A percentile compares a stretch with the other conserved stretches of the same genome.
phyloP scores from a whole-genome alignment of 1,284 basidiomycete genomes.

The Violaceomyces palustris region DNA sequence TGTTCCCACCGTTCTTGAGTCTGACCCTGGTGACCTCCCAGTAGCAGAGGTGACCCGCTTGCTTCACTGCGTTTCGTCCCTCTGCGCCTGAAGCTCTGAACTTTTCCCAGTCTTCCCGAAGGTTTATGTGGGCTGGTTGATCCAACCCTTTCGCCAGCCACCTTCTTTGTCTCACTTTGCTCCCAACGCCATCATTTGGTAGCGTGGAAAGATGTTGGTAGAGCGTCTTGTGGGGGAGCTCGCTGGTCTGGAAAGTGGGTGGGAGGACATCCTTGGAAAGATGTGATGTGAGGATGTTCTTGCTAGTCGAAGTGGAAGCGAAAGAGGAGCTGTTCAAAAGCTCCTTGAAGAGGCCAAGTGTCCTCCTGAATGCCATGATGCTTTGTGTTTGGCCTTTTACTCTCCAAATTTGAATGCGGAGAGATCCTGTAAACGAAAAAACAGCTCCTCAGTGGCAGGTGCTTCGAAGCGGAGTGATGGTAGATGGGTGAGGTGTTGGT shows the following conservation, averaged over 20 bases:
- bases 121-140: constrained; percentile 4
- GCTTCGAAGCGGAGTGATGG: no score
- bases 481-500: no score
- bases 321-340: no score
- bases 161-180: constrained; percentile 15
- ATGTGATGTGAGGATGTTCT: constrained; percentile 21
- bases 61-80: neutral
- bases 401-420: no score
- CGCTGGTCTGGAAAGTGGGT: constrained; percentile 7
- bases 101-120: constrained; percentile 5
- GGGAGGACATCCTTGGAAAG: constrained; percentile 12
- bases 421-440: no score
- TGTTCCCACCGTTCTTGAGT: constrained; percentile 32
- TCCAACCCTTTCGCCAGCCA: constrained; percentile 35
- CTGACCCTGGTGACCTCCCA: constrained; percentile 31
- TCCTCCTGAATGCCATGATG: no score
- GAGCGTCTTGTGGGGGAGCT: constrained; percentile 25
- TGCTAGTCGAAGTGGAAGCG: no score
- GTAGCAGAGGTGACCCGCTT: constrained; percentile 20
- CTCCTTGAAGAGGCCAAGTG: no score
- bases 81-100: neutral
- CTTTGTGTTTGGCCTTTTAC: no score
- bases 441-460: no score
- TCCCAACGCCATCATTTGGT: constrained; percentile 31
- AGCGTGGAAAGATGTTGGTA: constrained; percentile 29